A percentile compares a stretch with the other conserved stretches of the same genome.
Evolutionary conservation across 306 rosid genomes (phyloP).

Genomic region (Castanea sativa): DNA sequence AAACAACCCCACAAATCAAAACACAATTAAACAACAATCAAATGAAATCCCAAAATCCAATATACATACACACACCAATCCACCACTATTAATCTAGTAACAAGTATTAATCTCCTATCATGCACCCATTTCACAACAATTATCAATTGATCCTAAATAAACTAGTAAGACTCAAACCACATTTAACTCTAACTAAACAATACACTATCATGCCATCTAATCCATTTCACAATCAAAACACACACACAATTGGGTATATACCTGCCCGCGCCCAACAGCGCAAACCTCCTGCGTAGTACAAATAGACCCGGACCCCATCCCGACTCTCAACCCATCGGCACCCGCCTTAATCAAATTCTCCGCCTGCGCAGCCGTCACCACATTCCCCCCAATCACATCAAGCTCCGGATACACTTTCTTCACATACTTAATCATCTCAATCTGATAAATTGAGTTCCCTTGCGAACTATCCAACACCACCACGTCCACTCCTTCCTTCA

Average conservation of each 20-base stretch:
- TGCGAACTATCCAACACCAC: constrained; percentile 93
- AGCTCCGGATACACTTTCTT: constrained; percentile 55
- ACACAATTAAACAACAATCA: too few relatives aligned
- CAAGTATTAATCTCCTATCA: too few relatives aligned
- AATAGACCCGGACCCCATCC: constrained; percentile 98
- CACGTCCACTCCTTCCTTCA: constrained; percentile 76
- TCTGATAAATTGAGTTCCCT: constrained; percentile 82
- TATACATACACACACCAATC: too few relatives aligned
- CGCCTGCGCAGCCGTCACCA: constrained; percentile 84
- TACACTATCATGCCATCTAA: neutral
- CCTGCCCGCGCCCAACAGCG: constrained; percentile 97
- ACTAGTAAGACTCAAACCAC: neutral
- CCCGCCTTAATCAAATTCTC: constrained; percentile 87
- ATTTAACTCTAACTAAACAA: neutral
- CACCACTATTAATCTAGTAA: too few relatives aligned
- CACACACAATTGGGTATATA: constrained; percentile 11
- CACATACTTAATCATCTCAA: constrained; percentile 81
- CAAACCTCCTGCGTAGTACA: constrained; percentile 97
- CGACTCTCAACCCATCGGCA: constrained; percentile 84
- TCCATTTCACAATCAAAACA: neutral
- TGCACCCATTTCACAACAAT: too few relatives aligned
- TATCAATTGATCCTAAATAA: too few relatives aligned
- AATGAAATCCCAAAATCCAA: too few relatives aligned
- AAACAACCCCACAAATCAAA: too few relatives aligned
- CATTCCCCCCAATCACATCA: constrained; percentile 95